Conservation (phyloP, 2,329 filamentous ascomycete genomes). For the Graphilbum fragrans region DNA sequence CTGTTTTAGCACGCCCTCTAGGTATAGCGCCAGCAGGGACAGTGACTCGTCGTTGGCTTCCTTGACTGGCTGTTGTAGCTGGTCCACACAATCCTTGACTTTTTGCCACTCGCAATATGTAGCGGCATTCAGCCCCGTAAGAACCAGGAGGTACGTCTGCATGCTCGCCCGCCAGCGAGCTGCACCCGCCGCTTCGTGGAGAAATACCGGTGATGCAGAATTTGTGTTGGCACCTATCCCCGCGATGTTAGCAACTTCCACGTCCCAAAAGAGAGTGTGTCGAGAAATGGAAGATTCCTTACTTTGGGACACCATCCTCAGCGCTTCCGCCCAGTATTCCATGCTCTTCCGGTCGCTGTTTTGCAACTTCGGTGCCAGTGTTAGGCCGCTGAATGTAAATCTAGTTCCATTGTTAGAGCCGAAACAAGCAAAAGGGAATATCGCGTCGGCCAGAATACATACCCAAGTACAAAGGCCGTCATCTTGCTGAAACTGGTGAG, state of each 20-base stretch:
- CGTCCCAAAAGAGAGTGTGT: too few species aligned
- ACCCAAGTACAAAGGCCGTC: slow-evolving; percentile 44
- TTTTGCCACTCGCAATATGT: slow-evolving; percentile 58
- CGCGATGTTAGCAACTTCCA: background rate
- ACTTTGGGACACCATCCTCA: slow-evolving; percentile 20
- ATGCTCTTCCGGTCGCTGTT: slow-evolving; percentile 22
- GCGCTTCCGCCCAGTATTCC: slow-evolving; percentile 26
- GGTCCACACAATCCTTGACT: slow-evolving; percentile 45
- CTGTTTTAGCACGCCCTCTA: slow-evolving; percentile 65
- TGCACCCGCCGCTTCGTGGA: slow-evolving; percentile 45
- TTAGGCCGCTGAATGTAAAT: slow-evolving; percentile 43
- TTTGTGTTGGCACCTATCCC: slow-evolving; percentile 12
- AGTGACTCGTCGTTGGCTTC: slow-evolving; percentile 32
- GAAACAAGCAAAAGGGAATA: too few species aligned
- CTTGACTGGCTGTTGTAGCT: slow-evolving; percentile 33
- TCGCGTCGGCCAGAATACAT: slow-evolving; percentile 21
- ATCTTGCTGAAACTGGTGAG: slow-evolving; percentile 49
- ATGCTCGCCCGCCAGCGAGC: slow-evolving; percentile 54
- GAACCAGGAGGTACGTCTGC: slow-evolving; percentile 57
- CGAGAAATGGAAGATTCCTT: slow-evolving; percentile 13
- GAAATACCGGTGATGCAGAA: slow-evolving; percentile 27
- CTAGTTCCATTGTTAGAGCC: slow-evolving; percentile 17
- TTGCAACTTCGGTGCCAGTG: slow-evolving; percentile 23
- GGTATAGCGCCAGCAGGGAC: slow-evolving; percentile 51
- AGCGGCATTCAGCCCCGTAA: slow-evolving; percentile 58